Base-by-base conservation (phyloP, 768 basidiomycete species). In the Clitopilus passeckerianus region DNA sequence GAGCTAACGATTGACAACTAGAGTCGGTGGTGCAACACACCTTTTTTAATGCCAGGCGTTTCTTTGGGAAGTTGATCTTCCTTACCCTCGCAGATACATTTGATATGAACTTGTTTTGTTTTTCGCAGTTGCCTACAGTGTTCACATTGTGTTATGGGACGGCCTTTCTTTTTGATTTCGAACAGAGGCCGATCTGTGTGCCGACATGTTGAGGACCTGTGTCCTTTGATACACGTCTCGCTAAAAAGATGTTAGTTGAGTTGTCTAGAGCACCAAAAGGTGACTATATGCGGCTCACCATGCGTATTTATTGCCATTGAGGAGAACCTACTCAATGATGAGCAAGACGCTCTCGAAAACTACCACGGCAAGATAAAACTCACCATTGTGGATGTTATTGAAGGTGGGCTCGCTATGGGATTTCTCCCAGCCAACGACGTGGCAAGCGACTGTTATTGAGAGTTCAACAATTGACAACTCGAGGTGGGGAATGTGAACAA, bases 211-310 rank as follows among this genome's bases (percentile, higher is more conserved):
- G 91, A 92, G 15, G 93, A 95, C 54, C 94, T 85, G 74, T 96
- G 93, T 16, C 93, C 94, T 75, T 94, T 94, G 74, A 95, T 95
- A 77, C 94, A 96, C 64, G 91, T 90, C 77, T 91, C 91, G 72
- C 93, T 93, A 65, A 22, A 52, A 43, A 35, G n/a, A 27, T 57
- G 55, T 34, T 34, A 61, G 56, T 56, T 30, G 27, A 58, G 59
- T 57, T 58, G 59, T 46, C n/a, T 58, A 53, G 46, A 43, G 14
- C 15, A n/a, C 20, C n/a, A 24, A n/a, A 53, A 15, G 54, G 34
- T 62, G n/a, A 53, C 8, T 6, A 65, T 6, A 55, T 30, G 54
- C 54, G 46, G 7, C 86, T 34, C 70, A 91, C 89, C 90, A 92
- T 63, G 90, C 90, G 70, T 90, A 92, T 78, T 91, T 92, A 75